Evolutionary conservation across 1,284 basidiomycete species (phyloP), one percentile per base, ranked within the genome.

Genomic region (Fomitopsis palustris): DNA sequence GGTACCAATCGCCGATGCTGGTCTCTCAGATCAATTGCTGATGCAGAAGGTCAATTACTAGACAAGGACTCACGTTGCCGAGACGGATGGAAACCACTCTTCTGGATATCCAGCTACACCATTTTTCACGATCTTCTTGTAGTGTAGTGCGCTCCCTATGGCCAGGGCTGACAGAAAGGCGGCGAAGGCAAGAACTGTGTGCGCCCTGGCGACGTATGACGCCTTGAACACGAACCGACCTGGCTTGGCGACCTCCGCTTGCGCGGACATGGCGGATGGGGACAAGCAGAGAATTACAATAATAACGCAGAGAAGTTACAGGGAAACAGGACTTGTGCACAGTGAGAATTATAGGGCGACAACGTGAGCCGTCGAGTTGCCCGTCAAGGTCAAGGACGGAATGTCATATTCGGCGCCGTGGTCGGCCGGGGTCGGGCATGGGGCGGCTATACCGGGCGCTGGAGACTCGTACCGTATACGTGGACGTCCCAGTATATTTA

Each of bases 61-160:
- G 27, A 49, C 27, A 37, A 33, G 41, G n/a, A 80, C 88, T 69
- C 70, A 93, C 90, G 93, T 93, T 9, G 95, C 93, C 29, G 93
- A 96, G 3, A 97, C 95, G 3, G 92, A 94, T 6, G 94, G 95
- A 69, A 93, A 95, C 91, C 91, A 96, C 71, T 96, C 95, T 41
- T 95, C 76, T 0, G 95, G 95, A 71, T 90, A 96, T 21, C 85
- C 88, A 54, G 90, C 88, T 37, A 96, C 84, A 16, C 83, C 84
- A 70, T 97, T 97, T 78, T 93, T 94, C 56, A 96, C 93, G 37
- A 98, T 88, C 70, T 90, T 90, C 67, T 86, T 83, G 77, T 91
- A 97, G 69, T 96, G 91, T 12, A 93, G 79, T 2, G 80, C 71
- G 62, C 83, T 85, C 0, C 88, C 93, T 19, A 94, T 67, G 14